Conservation (phyloP, 805 yeast species). For the Komagataella ulmi region DNA sequence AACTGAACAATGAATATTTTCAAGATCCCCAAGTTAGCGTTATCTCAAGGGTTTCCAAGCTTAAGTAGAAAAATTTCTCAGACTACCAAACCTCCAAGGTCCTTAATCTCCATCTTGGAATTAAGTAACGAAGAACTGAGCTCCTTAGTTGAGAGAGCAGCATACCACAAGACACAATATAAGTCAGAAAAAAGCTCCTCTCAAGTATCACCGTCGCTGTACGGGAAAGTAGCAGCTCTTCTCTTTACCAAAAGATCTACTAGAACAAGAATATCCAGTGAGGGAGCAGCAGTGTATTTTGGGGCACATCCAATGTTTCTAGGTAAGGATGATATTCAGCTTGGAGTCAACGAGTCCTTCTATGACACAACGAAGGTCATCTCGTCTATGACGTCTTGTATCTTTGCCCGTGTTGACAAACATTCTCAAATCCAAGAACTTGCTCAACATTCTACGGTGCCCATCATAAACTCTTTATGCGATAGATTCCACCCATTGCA, state of each 20-base stretch:
- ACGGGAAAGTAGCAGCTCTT: slow-evolving; percentile 75
- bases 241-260: slow-evolving; percentile 89
- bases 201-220: slow-evolving; percentile 32
- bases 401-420: slow-evolving; percentile 88
- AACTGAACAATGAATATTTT: background rate
- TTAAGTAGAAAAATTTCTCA: background rate
- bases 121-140: slow-evolving; percentile 60
- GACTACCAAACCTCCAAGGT: slow-evolving; percentile 29
- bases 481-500: slow-evolving; percentile 92
- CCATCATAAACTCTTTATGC: slow-evolving; percentile 87
- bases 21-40: background rate
- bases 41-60: background rate
- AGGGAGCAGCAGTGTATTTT: slow-evolving; percentile 85
- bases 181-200: slow-evolving; percentile 33
- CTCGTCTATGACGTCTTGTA: slow-evolving; percentile 92
- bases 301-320: slow-evolving; percentile 96
- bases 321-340: slow-evolving; percentile 92
- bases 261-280: slow-evolving; percentile 86
- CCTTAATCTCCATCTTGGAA: slow-evolving; percentile 73
- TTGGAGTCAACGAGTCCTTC: slow-evolving; percentile 88
- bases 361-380: slow-evolving; percentile 84
- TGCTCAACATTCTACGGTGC: slow-evolving; percentile 70
- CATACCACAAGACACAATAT: slow-evolving; percentile 47
- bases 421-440: slow-evolving; percentile 75
- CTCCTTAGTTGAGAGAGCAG: slow-evolving; percentile 62